Evolutionary conservation across 1,139 yeast genomes (phyloP).

Genomic region (Groenewaldozyma auringiensis): DNA sequence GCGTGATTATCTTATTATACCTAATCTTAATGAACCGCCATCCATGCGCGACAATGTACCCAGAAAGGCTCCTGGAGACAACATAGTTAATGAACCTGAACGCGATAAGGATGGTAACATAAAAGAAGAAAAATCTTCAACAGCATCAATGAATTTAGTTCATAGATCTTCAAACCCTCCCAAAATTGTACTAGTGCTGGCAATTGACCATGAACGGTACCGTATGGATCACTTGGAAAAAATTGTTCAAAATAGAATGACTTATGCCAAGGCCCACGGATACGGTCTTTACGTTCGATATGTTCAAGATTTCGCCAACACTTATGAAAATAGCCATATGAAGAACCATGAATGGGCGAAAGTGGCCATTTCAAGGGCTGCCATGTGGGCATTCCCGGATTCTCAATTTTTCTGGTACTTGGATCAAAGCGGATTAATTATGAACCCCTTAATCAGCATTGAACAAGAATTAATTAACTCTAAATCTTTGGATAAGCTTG

Average conservation of each 20-base stretch:
- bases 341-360: constrained; percentile 47
- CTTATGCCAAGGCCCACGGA: constrained; percentile 66
- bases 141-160: background rate
- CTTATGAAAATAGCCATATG: constrained; percentile 11
- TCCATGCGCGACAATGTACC: constrained; percentile 3
- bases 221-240: constrained; percentile 51
- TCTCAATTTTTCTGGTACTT: constrained; percentile 81
- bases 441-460: constrained; percentile 54
- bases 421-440: constrained; percentile 55
- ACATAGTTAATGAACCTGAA: background rate
- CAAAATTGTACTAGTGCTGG: constrained; percentile 6
- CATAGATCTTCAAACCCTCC: constrained; percentile 5
- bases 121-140: constrained; percentile 1
- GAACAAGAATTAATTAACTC: constrained; percentile 50
- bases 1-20: constrained; percentile 7
- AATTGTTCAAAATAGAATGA: constrained; percentile 72
- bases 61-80: constrained; percentile 11
- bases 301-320: constrained; percentile 51
- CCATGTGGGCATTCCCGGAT: constrained; percentile 78
- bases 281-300: constrained; percentile 77
- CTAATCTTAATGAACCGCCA: constrained; percentile 7
- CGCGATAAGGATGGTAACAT: background rate
- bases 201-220: constrained; percentile 30
- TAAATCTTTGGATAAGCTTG: constrained; percentile 47
- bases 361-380: constrained; percentile 58